phyloP scores from a whole-genome alignment of 176 grass and related monocot species.

The Hordeum marinum region DNA sequence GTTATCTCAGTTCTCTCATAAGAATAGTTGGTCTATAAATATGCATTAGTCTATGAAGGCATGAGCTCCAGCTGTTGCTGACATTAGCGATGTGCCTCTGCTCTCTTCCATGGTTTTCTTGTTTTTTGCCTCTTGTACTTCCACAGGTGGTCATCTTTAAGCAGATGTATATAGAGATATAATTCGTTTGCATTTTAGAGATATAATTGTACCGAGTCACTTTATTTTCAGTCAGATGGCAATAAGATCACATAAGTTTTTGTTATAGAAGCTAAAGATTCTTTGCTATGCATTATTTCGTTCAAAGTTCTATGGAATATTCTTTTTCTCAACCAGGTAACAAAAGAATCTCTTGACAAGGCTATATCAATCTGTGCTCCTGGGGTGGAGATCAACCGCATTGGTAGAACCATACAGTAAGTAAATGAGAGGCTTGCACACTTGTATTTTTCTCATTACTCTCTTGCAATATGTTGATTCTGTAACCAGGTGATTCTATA shows the following conservation, averaged over 20 bases:
- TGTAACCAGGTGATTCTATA: neutral
- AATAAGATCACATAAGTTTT: neutral
- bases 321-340: conserved; percentile 55
- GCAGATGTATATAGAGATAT: conserved; percentile 6
- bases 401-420: conserved; percentile 97
- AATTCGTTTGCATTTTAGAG: neutral
- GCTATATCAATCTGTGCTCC: conserved; percentile 92
- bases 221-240: neutral
- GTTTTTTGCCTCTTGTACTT: neutral
- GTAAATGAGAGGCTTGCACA: conserved; percentile 19
- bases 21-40: neutral
- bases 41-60: neutral
- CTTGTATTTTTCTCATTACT: neutral
- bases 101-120: neutral
- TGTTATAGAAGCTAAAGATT: neutral
- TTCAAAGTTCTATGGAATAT: conserved; percentile 13
- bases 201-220: neutral
- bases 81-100: neutral
- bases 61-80: neutral
- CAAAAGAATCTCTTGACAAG: conserved; percentile 74
- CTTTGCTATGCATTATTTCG: neutral
- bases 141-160: neutral
- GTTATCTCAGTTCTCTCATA: conserved; percentile 32
- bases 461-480: neutral
- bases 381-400: conserved; percentile 78